Evolutionary conservation across 495 filamentous ascomycete species (phyloP).

Genomic region (Penicillium argentinense): DNA sequence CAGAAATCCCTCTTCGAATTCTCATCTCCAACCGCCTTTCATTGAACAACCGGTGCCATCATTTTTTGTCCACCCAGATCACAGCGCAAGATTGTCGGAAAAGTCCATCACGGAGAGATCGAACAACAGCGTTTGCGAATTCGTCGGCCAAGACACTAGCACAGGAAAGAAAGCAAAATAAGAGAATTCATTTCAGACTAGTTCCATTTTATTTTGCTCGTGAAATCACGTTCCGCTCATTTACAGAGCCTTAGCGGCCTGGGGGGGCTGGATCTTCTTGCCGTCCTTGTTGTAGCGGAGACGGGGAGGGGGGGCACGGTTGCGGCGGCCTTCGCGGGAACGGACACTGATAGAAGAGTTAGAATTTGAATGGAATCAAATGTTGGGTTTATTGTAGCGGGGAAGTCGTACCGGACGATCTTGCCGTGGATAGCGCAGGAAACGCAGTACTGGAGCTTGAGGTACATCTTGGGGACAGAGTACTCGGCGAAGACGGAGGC

Average conservation of each 20-base stretch:
- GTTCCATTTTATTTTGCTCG: conserved; percentile 41
- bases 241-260: conserved; percentile 67
- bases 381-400: neutral
- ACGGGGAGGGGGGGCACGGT: conserved; percentile 95
- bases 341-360: conserved; percentile 72
- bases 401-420: conserved; percentile 90
- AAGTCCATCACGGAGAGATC: conserved; percentile 9
- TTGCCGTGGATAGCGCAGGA: conserved; percentile 99
- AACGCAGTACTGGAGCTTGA: conserved; percentile 99
- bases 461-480: conserved; percentile 99
- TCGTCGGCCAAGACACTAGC: conserved; percentile 25
- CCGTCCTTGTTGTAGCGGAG: conserved; percentile 99
- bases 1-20: neutral
- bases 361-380: conserved; percentile 26
- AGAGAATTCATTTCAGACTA: conserved; percentile 38
- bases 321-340: conserved; percentile 94
- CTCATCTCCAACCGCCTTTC: conserved; percentile 5
- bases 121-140: conserved; percentile 6
- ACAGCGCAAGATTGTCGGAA: neutral
- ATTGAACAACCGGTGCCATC: conserved; percentile 14
- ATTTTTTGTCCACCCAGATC: conserved; percentile 15
- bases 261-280: conserved; percentile 98
- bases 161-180: conserved; percentile 35
- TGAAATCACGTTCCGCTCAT: conserved; percentile 33
- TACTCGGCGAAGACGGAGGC: conserved; percentile 99